These are phyloP conservation scores for Colletotrichum sp. DNA, from an alignment of 2,329 filamentous ascomycete species.

Conservation along the genomic window DNA sequence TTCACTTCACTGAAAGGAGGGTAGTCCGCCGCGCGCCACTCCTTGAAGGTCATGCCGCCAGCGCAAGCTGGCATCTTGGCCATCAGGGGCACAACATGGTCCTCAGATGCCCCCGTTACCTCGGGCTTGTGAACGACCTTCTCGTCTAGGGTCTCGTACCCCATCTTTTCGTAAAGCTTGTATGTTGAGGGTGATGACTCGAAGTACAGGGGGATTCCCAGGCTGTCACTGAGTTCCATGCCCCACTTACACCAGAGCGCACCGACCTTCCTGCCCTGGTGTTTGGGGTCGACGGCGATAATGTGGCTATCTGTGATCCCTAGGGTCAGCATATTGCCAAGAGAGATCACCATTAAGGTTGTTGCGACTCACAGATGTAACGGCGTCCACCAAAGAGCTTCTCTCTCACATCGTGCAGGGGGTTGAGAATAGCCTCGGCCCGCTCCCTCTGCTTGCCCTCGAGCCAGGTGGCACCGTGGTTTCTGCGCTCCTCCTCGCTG, in stretches of 20 bases:
- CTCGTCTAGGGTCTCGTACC: constrained; percentile 45
- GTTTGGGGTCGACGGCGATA: constrained; percentile 47
- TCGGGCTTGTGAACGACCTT: constrained; percentile 42
- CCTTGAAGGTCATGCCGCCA: constrained; percentile 35
- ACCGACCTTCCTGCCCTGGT: constrained; percentile 48
- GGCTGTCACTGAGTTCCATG: constrained; percentile 37
- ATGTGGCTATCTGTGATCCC: constrained; percentile 40
- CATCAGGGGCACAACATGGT: constrained; percentile 46
- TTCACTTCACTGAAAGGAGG: constrained; percentile 16
- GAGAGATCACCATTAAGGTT: background rate
- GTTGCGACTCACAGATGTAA: constrained; percentile 44
- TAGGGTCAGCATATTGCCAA: background rate
- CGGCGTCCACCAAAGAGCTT: constrained; percentile 42
- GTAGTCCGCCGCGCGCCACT: constrained; percentile 31
- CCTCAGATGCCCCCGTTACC: constrained; percentile 35
- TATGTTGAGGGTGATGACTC: constrained; percentile 48
- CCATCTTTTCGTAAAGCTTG: constrained; percentile 50
- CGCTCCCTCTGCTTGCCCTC: constrained; percentile 46
- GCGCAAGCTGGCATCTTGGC: constrained; percentile 42
- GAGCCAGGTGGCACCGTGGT: constrained; percentile 50
- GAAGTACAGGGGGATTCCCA: constrained; percentile 48
- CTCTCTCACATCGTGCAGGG: constrained; percentile 46
- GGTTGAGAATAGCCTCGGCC: constrained; percentile 46
- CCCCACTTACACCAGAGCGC: constrained; percentile 46
- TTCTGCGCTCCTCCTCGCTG: constrained; percentile 45